These are phyloP conservation scores for Paracamarosporium sp. DNA, from an alignment of 2,329 filamentous ascomycete species.

Conservation along the genomic window DNA sequence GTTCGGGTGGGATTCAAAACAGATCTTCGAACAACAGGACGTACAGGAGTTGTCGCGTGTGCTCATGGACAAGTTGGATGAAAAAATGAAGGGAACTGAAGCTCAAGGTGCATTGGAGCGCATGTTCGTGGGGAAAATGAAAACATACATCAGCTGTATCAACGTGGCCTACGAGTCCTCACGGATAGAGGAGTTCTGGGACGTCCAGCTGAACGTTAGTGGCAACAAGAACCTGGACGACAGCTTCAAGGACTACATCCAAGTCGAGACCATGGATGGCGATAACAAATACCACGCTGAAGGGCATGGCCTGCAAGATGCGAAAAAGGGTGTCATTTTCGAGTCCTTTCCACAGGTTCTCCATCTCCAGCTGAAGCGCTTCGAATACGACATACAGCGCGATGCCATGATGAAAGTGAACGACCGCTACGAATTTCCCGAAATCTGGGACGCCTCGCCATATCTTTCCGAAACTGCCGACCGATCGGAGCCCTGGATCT, in stretches of 20 bases:
- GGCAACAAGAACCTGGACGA: constrained; percentile 92
- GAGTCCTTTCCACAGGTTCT: constrained; percentile 92
- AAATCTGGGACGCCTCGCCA: constrained; percentile 81
- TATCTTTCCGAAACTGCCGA: constrained; percentile 89
- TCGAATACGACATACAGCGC: constrained; percentile 95
- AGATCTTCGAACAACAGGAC: constrained; percentile 99
- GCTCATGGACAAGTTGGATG: constrained; percentile 95
- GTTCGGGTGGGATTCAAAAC: constrained; percentile 96
- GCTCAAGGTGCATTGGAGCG: constrained; percentile 87
- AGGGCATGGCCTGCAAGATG: constrained; percentile 90
- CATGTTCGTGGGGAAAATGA: constrained; percentile 97
- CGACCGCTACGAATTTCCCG: constrained; percentile 88
- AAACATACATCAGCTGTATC: constrained; percentile 98
- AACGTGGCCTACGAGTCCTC: constrained; percentile 98
- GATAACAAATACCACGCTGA: constrained; percentile 99
- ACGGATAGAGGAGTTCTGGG: constrained; percentile 96
- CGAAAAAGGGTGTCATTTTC: constrained; percentile 97
- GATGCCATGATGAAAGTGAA: constrained; percentile 99
- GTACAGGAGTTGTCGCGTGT: constrained; percentile 96
- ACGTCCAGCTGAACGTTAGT: constrained; percentile 95
- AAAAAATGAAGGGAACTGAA: constrained; percentile 96
- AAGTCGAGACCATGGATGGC: constrained; percentile 95
- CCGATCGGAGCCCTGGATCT: constrained; percentile 85
- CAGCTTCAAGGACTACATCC: constrained; percentile 95
- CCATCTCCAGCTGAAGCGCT: constrained; percentile 94